A percentile compares a stretch with the other conserved stretches of the same genome.
phyloP scores from a whole-genome alignment of 1,284 basidiomycete genomes.

The Polyporus tsugae region DNA sequence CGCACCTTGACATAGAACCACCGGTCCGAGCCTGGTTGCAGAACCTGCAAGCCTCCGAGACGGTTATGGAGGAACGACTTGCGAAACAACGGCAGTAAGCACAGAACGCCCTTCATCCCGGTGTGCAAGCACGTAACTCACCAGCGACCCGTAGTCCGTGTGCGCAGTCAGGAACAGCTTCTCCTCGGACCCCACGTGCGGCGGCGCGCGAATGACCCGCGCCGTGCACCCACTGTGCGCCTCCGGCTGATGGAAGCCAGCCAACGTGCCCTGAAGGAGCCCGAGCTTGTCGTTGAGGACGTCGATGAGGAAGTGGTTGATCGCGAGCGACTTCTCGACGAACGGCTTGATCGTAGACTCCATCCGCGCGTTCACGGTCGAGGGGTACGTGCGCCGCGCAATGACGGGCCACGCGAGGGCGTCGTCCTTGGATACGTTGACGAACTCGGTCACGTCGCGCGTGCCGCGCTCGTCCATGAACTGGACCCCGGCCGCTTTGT shows the following conservation, averaged over 20 bases:
- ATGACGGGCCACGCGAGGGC: conserved; percentile 38
- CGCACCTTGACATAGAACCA: conserved; percentile 74
- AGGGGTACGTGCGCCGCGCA: conserved; percentile 40
- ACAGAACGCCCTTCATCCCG: too few relatives aligned
- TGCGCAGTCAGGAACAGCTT: conserved; percentile 39
- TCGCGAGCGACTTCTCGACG: conserved; percentile 39
- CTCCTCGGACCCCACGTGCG: conserved; percentile 22
- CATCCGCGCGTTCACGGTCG: conserved; percentile 40
- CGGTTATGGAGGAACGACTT: conserved; percentile 74
- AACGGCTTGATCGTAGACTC: conserved; percentile 38
- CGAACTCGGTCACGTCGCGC: conserved; percentile 44
- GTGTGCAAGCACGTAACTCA: conserved; percentile 19
- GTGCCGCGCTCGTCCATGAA: conserved; percentile 46
- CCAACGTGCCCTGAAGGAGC: conserved; percentile 42
- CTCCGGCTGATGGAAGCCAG: conserved; percentile 33
- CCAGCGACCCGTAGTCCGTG: conserved; percentile 46
- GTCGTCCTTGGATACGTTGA: conserved; percentile 44
- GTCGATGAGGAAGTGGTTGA: conserved; percentile 43
- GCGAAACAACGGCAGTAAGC: too few relatives aligned
- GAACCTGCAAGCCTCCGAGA: conserved; percentile 76
- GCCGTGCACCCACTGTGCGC: conserved; percentile 27
- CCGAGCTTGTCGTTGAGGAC: conserved; percentile 44
- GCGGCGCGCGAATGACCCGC: conserved; percentile 43
- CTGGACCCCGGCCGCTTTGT: conserved; percentile 43
- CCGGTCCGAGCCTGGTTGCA: conserved; percentile 62